Conservation (phyloP, 2,329 filamentous ascomycete genomes). For the Sarocladium brachiariae region DNA sequence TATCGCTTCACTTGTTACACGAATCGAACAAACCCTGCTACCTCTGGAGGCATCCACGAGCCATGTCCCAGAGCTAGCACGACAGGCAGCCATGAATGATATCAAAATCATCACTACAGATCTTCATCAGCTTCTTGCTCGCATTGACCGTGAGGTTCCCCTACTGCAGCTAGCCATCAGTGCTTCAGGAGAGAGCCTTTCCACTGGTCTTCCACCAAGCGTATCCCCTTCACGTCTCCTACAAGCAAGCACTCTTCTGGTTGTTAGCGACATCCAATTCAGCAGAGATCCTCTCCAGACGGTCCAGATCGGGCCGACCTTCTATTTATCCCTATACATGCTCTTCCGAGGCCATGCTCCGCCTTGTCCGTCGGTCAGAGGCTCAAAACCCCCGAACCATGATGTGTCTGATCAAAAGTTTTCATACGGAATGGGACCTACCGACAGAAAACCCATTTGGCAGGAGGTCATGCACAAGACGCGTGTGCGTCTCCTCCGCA, state of each 20-base stretch:
- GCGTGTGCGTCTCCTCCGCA: slow-evolving; percentile 68
- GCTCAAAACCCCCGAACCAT: not conserved
- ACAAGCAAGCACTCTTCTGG: slow-evolving; percentile 88
- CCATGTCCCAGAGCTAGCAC: slow-evolving; percentile 3
- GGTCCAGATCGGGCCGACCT: slow-evolving; percentile 80
- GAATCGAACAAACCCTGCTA: slow-evolving; percentile 46
- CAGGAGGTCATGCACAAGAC: slow-evolving; percentile 96
- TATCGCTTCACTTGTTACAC: slow-evolving; percentile 71
- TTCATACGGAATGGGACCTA: slow-evolving; percentile 22
- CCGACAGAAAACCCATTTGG: slow-evolving; percentile 68
- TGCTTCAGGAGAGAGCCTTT: slow-evolving; percentile 82
- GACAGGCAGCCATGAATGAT: slow-evolving; percentile 52
- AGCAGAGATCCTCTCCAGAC: slow-evolving; percentile 53
- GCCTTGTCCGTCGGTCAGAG: not conserved
- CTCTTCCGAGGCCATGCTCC: slow-evolving; percentile 74
- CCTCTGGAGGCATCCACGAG: slow-evolving; percentile 7
- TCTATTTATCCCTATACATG: slow-evolving; percentile 89
- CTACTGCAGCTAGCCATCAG: slow-evolving; percentile 90
- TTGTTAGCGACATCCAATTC: slow-evolving; percentile 79
- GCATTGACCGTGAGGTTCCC: slow-evolving; percentile 87
- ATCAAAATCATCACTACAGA: slow-evolving; percentile 57
- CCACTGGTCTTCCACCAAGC: slow-evolving; percentile 68
- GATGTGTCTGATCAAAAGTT: not conserved
- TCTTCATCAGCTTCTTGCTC: slow-evolving; percentile 65
- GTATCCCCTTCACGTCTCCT: slow-evolving; percentile 86